phyloP scores from a whole-genome alignment of 2,329 filamentous ascomycete genomes.

The Fusarium phyllophilum region DNA sequence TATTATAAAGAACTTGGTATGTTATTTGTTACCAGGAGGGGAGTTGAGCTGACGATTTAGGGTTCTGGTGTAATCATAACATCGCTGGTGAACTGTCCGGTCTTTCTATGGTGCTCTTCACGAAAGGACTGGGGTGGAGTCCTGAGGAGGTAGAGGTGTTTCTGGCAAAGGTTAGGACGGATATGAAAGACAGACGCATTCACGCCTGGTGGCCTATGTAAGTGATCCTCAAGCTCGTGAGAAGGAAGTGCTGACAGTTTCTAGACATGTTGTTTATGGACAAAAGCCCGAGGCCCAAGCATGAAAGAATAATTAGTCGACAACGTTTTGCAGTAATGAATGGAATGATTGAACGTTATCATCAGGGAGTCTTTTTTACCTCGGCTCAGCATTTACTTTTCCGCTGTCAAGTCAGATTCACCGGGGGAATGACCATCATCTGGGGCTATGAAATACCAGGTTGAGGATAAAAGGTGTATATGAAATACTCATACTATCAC shows the following conservation, averaged over 20 bases:
- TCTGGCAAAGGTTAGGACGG: conserved; percentile 46
- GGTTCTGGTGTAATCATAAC: conserved; percentile 50
- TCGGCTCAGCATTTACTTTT: background rate
- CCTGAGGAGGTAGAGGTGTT: conserved; percentile 48
- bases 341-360: background rate
- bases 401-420: rapidly evolving
- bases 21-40: rapidly evolving
- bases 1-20: conserved; percentile 62
- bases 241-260: background rate
- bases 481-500: background rate
- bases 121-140: conserved; percentile 50
- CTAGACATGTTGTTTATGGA: conserved; percentile 40
- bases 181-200: conserved; percentile 48
- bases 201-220: conserved; percentile 55
- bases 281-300: conserved; percentile 31
- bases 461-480: background rate
- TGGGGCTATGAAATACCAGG: background rate
- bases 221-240: background rate
- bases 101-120: conserved; percentile 53
- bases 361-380: rapidly evolving
- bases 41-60: conserved; percentile 38
- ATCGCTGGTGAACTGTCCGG: conserved; percentile 49
- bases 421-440: rapidly evolving
- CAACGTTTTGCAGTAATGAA: background rate
- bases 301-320: background rate